These are phyloP conservation scores for Eimeria zaria DNA, from an alignment of 169 alveolate genomes.

Conservation along the genomic window DNA sequence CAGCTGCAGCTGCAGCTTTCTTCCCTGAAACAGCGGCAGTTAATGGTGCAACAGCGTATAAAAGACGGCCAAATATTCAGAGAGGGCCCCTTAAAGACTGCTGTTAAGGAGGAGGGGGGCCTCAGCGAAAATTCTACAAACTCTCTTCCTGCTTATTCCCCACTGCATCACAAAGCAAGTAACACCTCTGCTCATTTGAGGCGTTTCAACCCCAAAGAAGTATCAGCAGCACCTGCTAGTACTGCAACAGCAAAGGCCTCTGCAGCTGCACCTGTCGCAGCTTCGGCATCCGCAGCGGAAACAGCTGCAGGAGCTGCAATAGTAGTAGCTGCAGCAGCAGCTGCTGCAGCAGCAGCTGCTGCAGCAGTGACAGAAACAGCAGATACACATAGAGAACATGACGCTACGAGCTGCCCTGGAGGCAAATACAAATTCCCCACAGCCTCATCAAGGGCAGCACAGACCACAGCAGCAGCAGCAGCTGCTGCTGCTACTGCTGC, in stretches of 20 bases:
- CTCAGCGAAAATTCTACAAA: too few relatives aligned
- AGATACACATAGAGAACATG: neutral
- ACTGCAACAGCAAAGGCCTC: neutral
- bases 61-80: neutral
- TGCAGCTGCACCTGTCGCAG: neutral
- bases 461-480: neutral
- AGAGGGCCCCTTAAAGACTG: neutral
- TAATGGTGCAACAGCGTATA: neutral
- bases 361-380: conserved; percentile 6
- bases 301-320: neutral
- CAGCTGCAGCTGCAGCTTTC: neutral
- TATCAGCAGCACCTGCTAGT: neutral
- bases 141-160: too few relatives aligned
- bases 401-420: neutral
- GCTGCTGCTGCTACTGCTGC: conserved; percentile 34
- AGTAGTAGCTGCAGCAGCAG: neutral
- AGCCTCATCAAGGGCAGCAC: neutral
- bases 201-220: neutral
- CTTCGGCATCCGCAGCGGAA: neutral
- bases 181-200: neutral
- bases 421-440: neutral
- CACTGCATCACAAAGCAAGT: neutral
- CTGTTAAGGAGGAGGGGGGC: too few relatives aligned
- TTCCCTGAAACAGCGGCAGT: neutral
- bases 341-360: conserved; percentile 44